Base-by-base conservation (phyloP, 352 stramenopile species). In the Pythium phragmiticola region DNA sequence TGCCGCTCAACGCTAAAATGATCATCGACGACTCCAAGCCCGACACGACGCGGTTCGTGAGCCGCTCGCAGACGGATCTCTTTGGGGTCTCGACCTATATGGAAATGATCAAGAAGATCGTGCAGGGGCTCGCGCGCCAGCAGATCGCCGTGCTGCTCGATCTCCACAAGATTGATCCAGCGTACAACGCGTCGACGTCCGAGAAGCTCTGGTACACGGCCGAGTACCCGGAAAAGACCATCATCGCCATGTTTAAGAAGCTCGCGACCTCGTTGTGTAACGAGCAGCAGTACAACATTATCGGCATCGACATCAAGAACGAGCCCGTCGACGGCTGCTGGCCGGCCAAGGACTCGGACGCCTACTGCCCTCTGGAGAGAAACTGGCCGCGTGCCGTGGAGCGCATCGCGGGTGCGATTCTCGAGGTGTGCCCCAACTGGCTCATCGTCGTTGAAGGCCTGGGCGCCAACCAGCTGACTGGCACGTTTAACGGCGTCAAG, bases 1-100 rank as follows among this genome's bases (percentile, higher is more conserved):
- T 94, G 36, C 85, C 85, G 34, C 75, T 94, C 14, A 92, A 92
- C 61, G 82, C 83, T n/a, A 84, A 90, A 65, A 92, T 92, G 82
- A 68, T 94, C 52, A 77, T 90, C 13, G 71, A 88, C 30, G 87
- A 92, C 69, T 70, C 80, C 39, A 72, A 66, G 4, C 81, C 82
- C 0, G 71, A 92, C 63, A 81, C 78, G 19, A 89, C 52, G 53
- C 74, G 84, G 28, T 92, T 85, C 59, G 79, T 92, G n/a, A 87
- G 77, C 59, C 77, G 63, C 47, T 59, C 78, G 46, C 65, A 84
- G 33, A 84, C 81, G 8, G 75, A 89, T 49, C 67, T 94, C 39
- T 87, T 84, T 56, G 82, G 87, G 11, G 80, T 69, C 16, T 69
- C 72, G 8, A 76, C 78, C 42, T 94, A 94, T 70, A 88, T 87